phyloP scores from a whole-genome alignment of 192 early-diverging fungal genomes.

The Coemansia asiatica region DNA sequence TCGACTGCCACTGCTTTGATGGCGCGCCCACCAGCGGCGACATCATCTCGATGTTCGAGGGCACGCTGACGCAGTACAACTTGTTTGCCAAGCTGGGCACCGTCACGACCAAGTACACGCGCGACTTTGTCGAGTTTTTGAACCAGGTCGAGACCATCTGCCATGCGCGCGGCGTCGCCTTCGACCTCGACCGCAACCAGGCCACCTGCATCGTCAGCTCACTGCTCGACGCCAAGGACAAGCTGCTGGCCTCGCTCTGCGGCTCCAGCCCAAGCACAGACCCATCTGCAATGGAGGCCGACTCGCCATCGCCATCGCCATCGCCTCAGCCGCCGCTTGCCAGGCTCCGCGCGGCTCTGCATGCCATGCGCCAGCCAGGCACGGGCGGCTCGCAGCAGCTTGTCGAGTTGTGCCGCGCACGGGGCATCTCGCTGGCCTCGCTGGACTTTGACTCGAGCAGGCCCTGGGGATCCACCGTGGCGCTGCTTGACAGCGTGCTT shows the following conservation, averaged over 20 bases:
- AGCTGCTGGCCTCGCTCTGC: constrained; percentile 26
- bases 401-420: constrained; percentile 35
- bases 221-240: constrained; percentile 36
- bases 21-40: constrained; percentile 45
- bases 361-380: constrained; percentile 11
- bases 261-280: neutral
- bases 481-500: constrained; percentile 34
- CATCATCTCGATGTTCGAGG: constrained; percentile 44
- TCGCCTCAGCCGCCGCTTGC: constrained; percentile 23
- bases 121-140: constrained; percentile 53
- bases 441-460: constrained; percentile 24
- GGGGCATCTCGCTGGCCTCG: constrained; percentile 18
- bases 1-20: constrained; percentile 43
- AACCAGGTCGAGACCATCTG: constrained; percentile 53
- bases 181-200: constrained; percentile 52
- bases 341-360: constrained; percentile 24
- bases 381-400: constrained; percentile 29
- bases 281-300: neutral
- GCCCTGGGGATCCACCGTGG: constrained; percentile 38
- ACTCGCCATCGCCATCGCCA: neutral
- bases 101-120: constrained; percentile 50
- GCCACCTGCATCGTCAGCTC: constrained; percentile 43
- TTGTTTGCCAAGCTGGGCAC: constrained; percentile 37
- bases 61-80: constrained; percentile 35
- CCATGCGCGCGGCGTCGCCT: constrained; percentile 45